Conservation (phyloP, 306 rosid species). For the Sphenostylis stenocarpa region DNA sequence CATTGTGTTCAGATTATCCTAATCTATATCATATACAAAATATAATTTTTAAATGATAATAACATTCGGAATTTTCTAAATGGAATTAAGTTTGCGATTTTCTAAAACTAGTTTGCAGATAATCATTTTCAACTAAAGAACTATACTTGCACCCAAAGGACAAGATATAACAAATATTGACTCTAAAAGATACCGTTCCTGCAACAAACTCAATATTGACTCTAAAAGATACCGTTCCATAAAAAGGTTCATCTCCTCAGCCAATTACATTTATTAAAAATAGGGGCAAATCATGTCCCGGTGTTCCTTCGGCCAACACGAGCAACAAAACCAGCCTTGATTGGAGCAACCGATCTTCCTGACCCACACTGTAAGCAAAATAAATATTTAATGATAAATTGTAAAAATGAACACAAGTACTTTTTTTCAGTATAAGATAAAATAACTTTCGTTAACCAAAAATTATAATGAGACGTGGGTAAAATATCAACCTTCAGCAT, state of each 20-base stretch:
- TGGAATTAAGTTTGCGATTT: not conserved
- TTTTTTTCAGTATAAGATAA: not conserved
- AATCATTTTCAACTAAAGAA: not conserved
- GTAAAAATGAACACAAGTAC: not conserved
- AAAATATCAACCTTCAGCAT: not conserved
- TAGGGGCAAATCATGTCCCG: conserved; percentile 51
- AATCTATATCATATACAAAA: not conserved
- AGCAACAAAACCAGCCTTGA: conserved; percentile 96
- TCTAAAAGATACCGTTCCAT: not conserved
- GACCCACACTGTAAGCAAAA: conserved; percentile 77
- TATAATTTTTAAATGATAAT: not conserved
- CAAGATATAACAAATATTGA: not conserved
- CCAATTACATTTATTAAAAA: conserved; percentile 6
- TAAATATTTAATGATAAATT: not conserved
- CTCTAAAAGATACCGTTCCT: not conserved
- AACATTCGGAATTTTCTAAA: not conserved
- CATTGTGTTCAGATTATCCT: not conserved
- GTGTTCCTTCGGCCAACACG: conserved; percentile 91
- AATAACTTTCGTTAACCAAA: not conserved
- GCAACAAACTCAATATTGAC: not conserved
- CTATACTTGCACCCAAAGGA: not conserved
- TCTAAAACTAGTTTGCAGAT: too few relatives aligned
- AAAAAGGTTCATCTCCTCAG: not conserved
- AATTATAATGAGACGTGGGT: not conserved
- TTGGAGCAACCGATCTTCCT: conserved; percentile 92